Evolutionary conservation across 768 basidiomycete genomes (phyloP), one percentile per base, ranked within the genome.

Genomic region (Suillus bovinus): DNA sequence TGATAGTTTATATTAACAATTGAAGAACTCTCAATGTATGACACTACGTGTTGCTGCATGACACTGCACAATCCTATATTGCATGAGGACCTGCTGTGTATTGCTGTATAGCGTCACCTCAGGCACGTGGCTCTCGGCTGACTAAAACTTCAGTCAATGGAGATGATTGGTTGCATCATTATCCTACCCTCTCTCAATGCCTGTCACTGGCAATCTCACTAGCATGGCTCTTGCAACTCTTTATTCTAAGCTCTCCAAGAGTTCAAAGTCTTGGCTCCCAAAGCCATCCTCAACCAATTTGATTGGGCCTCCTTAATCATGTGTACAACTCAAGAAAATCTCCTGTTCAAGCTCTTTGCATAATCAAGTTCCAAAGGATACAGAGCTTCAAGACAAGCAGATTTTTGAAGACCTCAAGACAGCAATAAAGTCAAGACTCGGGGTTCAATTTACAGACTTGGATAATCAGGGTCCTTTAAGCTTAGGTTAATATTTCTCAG

Each of bases 401-500:
- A 0, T 46, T 22, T 2, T 46, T 46, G 44, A 22, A 46, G 44
- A 46, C 44, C 44, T 46, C 44, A 46, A 46, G 44, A 14, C 13
- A 24, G 44, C 44, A 13, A 24, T 46, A 5, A 10, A 46, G 22
- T 6, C 44, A 46, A 46, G 22, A 46, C 44, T 46, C 22, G 2
- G 5, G 0, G 5, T 44, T n/a, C 42, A 44, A 42, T 22, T 46
- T 46, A 46, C 13, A 46, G 44, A 46, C 22, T 44, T 3, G 4
- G 44, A 46, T 46, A 46, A 14, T 46, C 10, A 1, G 0, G 44
- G 5, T 24, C 13, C n/a, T 24, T 24, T 47, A 47, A 47, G 46
- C 46, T 47, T 46, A 46, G 44, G 44, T 46, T 46, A 14, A 13
- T 46, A 46, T 46, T 46, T 46, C n/a, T 46, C 44, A 46, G 44